phyloP scores from a whole-genome alignment of 495 filamentous ascomycete species.

The Bryoglossum gracile region DNA sequence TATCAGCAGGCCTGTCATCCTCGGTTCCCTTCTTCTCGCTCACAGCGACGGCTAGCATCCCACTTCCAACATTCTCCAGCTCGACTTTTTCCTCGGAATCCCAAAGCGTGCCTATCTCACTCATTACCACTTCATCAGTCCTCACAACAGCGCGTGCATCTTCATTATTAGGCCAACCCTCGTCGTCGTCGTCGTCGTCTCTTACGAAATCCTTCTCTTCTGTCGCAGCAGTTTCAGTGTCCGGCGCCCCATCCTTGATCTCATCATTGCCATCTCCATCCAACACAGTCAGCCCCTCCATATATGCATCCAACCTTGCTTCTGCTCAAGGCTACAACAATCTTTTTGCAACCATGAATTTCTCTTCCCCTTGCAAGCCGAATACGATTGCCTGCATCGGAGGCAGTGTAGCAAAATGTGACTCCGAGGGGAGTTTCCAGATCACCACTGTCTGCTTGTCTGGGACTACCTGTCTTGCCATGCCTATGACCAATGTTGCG shows the following conservation, averaged over 20 bases:
- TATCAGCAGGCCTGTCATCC: too few species aligned
- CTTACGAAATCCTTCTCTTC: not conserved
- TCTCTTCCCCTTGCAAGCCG: constrained; percentile 19
- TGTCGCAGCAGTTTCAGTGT: not conserved
- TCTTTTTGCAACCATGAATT: constrained; percentile 21
- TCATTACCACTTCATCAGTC: not conserved
- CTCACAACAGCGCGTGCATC: not conserved
- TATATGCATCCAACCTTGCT: constrained; percentile 15
- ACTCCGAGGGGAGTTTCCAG: constrained; percentile 12
- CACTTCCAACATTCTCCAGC: too few species aligned
- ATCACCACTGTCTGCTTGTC: constrained; percentile 15
- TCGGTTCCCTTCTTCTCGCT: too few species aligned
- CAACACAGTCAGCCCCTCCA: constrained; percentile 7
- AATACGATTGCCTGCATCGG: constrained; percentile 20
- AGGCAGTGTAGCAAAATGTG: constrained; percentile 19
- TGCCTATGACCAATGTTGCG: constrained; percentile 21
- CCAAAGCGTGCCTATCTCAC: too few species aligned
- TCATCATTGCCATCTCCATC: constrained; percentile 4
- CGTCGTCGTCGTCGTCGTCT: not conserved
- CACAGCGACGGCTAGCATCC: too few species aligned
- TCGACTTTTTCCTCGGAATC: too few species aligned
- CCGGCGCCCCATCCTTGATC: constrained; percentile 2
- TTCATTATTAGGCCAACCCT: too few species aligned
- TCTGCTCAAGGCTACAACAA: constrained; percentile 25
- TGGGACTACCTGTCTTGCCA: constrained; percentile 19